These are phyloP conservation scores for Rhizomucor pusillus DNA, from an alignment of 371 early-diverging fungal genomes.

Conservation along the genomic window DNA sequence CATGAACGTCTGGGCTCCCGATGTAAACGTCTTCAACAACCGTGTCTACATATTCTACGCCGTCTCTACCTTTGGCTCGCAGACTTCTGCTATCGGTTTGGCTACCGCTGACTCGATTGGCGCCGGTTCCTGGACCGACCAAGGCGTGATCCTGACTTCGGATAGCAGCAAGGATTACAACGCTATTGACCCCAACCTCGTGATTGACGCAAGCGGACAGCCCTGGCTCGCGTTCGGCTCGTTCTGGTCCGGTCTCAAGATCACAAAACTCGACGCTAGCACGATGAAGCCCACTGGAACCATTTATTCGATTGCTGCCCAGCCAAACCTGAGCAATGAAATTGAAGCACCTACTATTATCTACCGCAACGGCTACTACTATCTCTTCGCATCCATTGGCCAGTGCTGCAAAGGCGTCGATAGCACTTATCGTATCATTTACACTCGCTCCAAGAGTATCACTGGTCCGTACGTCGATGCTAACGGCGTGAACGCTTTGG, in stretches of 20 bases:
- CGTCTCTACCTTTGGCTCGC: slow-evolving; percentile 8
- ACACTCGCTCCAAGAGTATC: slow-evolving; percentile 8
- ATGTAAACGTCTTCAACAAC: slow-evolving; percentile 6
- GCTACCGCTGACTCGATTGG: slow-evolving; percentile 7
- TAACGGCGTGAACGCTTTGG: slow-evolving; percentile 5
- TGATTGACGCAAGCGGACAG: slow-evolving; percentile 4
- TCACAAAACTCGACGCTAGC: slow-evolving; percentile 5
- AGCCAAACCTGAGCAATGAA: background rate
- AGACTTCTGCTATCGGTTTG: slow-evolving; percentile 9
- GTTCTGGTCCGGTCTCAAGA: slow-evolving; percentile 13
- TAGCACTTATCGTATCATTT: slow-evolving; percentile 12
- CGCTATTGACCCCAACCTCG: slow-evolving; percentile 11
- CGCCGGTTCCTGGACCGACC: slow-evolving; percentile 12
- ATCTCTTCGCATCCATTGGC: slow-evolving; percentile 12
- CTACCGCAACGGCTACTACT: slow-evolving; percentile 11
- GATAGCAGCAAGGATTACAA: slow-evolving; percentile 7
- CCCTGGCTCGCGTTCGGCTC: slow-evolving; percentile 15
- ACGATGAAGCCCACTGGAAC: slow-evolving; percentile 10
- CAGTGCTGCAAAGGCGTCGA: slow-evolving; percentile 11
- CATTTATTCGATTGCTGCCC: slow-evolving; percentile 6
- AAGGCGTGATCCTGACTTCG: slow-evolving; percentile 9
- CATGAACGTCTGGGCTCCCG: slow-evolving; percentile 13
- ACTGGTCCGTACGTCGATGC: slow-evolving; percentile 13
- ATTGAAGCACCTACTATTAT: slow-evolving; percentile 14
- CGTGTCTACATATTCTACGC: slow-evolving; percentile 10